These are phyloP conservation scores for Russula brevipes DNA, from an alignment of 768 basidiomycete genomes.

Conservation along the genomic window DNA sequence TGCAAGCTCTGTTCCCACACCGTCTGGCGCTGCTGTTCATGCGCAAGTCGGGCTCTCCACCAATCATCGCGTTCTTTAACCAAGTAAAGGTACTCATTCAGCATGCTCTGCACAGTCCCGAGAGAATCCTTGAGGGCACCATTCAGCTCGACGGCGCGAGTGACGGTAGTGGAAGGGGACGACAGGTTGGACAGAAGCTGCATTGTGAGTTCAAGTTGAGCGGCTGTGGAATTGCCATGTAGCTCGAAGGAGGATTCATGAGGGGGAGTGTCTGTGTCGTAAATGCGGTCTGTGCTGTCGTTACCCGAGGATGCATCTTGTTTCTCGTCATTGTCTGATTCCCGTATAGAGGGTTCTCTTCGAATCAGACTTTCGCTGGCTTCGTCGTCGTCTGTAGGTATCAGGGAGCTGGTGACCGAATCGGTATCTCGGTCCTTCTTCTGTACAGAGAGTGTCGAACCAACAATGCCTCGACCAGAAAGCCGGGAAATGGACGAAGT, in stretches of 20 bases:
- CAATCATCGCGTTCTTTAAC: slow-evolving; percentile 74
- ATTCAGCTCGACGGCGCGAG: slow-evolving; percentile 34
- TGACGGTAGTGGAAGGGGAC: slow-evolving; percentile 31
- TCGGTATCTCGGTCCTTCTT: slow-evolving; percentile 19
- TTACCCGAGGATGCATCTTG: slow-evolving; percentile 45
- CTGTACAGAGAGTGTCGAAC: slow-evolving; percentile 12
- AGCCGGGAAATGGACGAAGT: slow-evolving; percentile 28
- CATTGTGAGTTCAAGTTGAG: slow-evolving; percentile 74
- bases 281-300: slow-evolving; percentile 32
- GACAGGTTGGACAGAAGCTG: slow-evolving; percentile 54
- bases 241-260: slow-evolving; percentile 56
- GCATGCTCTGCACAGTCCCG: slow-evolving; percentile 47
- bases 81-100: slow-evolving; percentile 68
- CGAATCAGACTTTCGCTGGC: slow-evolving; percentile 9
- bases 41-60: slow-evolving; percentile 60
- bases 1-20: slow-evolving; percentile 92
- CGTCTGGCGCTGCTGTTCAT: slow-evolving; percentile 55
- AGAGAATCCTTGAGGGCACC: slow-evolving; percentile 60
- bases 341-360: background rate
- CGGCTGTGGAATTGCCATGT: slow-evolving; percentile 60
- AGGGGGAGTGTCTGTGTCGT: slow-evolving; percentile 42
- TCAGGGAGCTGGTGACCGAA: slow-evolving; percentile 27
- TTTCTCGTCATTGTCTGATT: slow-evolving; percentile 22
- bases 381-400: slow-evolving; percentile 28
- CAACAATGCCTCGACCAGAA: slow-evolving; percentile 15